Conservation (phyloP, 768 basidiomycete genomes). For the Sistotremastrum suecicum region DNA sequence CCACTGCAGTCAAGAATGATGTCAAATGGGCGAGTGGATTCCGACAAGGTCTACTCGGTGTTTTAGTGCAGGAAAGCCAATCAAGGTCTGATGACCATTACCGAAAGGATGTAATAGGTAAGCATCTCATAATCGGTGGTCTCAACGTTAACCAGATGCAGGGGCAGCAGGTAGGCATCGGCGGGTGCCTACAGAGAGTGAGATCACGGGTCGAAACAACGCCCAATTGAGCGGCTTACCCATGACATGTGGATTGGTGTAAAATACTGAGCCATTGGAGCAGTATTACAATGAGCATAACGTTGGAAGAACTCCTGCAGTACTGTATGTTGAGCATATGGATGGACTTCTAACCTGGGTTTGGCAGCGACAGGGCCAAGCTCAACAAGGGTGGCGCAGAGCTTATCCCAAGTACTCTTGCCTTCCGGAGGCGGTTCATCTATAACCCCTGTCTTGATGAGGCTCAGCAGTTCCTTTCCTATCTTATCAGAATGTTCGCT, state of each 20-base stretch:
- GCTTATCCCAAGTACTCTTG: conserved; percentile 72
- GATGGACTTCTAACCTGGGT: background rate
- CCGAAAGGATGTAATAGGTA: conserved; percentile 69
- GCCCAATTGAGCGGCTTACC: conserved; percentile 23
- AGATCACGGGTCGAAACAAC: conserved; percentile 11
- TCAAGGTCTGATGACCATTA: conserved; percentile 34
- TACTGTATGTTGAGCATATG: conserved; percentile 41
- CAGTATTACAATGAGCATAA: conserved; percentile 42
- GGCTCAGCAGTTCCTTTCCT: conserved; percentile 72
- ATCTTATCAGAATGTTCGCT: conserved; percentile 78
- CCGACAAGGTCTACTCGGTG: conserved; percentile 18
- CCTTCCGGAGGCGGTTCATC: conserved; percentile 35
- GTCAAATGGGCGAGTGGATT: conserved; percentile 29
- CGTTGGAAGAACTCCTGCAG: conserved; percentile 56
- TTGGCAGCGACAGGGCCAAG: conserved; percentile 52
- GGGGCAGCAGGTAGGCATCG: conserved; percentile 45
- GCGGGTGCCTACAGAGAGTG: conserved; percentile 20
- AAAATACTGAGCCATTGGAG: conserved; percentile 54
- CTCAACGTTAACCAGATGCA: conserved; percentile 66
- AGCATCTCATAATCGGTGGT: conserved; percentile 65
- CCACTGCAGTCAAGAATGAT: conserved; percentile 73
- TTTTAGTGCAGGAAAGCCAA: conserved; percentile 26
- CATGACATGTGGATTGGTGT: conserved; percentile 33
- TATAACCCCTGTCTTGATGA: conserved; percentile 26
- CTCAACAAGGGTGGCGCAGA: conserved; percentile 70